Percentiles rank a stretch among this genome's conserved stretches.
These are phyloP conservation scores for Quercus dentata DNA, from an alignment of 306 rosid genomes.

Conservation along the genomic window DNA sequence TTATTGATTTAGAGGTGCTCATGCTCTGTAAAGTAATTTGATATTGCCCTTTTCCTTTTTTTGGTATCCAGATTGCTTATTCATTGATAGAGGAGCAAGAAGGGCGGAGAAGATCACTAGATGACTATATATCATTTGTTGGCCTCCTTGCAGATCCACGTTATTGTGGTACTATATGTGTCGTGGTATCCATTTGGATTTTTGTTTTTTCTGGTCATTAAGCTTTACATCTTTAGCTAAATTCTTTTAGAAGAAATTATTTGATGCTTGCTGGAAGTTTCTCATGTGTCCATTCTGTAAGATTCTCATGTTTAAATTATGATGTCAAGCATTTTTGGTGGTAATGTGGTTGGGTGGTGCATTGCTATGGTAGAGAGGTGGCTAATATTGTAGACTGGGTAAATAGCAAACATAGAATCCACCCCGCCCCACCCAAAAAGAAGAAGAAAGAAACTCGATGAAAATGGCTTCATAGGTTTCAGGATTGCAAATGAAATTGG, in stretches of 20 bases:
- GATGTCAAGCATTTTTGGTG: not conserved
- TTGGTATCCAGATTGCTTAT: constrained; percentile 75
- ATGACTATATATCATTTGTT: constrained; percentile 87
- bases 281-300: constrained; percentile 13
- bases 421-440: too few species aligned
- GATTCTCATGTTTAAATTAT: not conserved
- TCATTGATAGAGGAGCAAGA: constrained; percentile 93
- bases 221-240: constrained; percentile 13
- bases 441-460: not conserved
- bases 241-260: constrained; percentile 15
- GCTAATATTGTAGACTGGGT: not conserved
- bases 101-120: constrained; percentile 55
- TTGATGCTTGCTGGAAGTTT: constrained; percentile 21
- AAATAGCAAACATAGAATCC: not conserved
- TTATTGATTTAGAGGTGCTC: constrained; percentile 1
- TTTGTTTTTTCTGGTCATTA: constrained; percentile 20
- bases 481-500: not conserved
- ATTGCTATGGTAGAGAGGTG: not conserved
- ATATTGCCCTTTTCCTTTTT: not conserved
- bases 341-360: not conserved
- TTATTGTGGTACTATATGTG: constrained; percentile 75
- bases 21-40: constrained; percentile 11
- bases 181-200: constrained; percentile 47
- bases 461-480: not conserved
- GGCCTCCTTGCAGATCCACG: constrained; percentile 96